Base-by-base conservation (phyloP, 176 grass and related monocot species). In the Eleusine indica region DNA sequence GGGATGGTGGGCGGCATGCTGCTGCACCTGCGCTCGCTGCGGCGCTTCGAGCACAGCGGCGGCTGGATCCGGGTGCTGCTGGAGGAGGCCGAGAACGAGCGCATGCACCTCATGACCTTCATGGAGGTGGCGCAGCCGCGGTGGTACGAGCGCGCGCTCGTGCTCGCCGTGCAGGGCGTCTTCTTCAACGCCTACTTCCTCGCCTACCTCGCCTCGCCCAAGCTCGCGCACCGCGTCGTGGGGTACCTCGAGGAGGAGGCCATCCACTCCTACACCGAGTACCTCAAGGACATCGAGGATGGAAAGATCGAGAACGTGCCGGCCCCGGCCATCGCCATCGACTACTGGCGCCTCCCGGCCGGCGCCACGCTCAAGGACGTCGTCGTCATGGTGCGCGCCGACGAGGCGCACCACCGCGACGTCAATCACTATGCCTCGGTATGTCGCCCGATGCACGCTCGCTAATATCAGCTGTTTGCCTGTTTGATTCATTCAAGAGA, bases 211-310 rank as follows among this genome's bases (percentile, higher is more conserved):
- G 6, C 88, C 9, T 97, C 91, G 44, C 94, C 91, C 37, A 94
- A 85, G 66, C 57, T 87, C 62, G 94, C 89, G 67, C 94, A 94
- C 87, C 85, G 94, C 37, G 70, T 97, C 79, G 94, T 94, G 13
- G 94, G 94, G 14, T 96, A 96, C 84, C 84, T 96, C 13, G 90
- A 96, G 83, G 90, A 96, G 86, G 94, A 96, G 75, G 93, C 93
- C 30, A 79, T 96, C 78, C 90, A 92, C 73, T 96, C 93, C 75
- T 96, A 96, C 64, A 96, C 90, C 37, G 90, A 96, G 80, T 96
- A 63, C 83, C 83, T 96, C 76, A 90, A 40, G 72, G 94, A 96
- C 69, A 41, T 96, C 7, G 94, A 96, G 29, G 85, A 17, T 7
- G 90, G 94, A 21, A 96, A 87, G 86, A 91, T 96, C 52, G 83